These are phyloP conservation scores for Dipodascopsis uninucleata DNA, from an alignment of 805 yeast species.

Conservation along the genomic window DNA sequence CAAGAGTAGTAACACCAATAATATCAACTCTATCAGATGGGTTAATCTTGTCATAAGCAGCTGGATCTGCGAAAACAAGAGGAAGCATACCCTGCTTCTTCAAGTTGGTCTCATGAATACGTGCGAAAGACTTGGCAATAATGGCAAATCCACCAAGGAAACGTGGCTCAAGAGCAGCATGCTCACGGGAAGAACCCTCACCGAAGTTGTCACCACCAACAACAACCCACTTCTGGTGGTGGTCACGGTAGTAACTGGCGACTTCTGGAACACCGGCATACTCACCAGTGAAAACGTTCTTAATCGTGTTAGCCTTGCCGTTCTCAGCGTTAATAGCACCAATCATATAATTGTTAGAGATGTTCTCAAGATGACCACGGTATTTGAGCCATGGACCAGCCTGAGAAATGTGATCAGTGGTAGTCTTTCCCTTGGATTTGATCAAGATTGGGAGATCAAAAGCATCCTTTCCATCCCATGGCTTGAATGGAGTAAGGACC, in stretches of 20 bases:
- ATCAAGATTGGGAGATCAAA: slow-evolving; percentile 68
- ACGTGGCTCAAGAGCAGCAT: slow-evolving; percentile 94
- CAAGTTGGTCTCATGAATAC: slow-evolving; percentile 96
- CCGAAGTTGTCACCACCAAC: slow-evolving; percentile 98
- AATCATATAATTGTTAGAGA: slow-evolving; percentile 88
- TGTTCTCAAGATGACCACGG: slow-evolving; percentile 95
- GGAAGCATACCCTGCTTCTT: slow-evolving; percentile 98
- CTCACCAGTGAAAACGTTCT: slow-evolving; percentile 69
- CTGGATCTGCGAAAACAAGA: slow-evolving; percentile 82
- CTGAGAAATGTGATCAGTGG: slow-evolving; percentile 97
- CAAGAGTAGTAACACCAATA: slow-evolving; percentile 51
- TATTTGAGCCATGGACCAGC: slow-evolving; percentile 99
- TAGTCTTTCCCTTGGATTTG: slow-evolving; percentile 96
- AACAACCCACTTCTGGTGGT: slow-evolving; percentile 83
- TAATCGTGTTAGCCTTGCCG: slow-evolving; percentile 88
- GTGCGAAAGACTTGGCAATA: slow-evolving; percentile 90
- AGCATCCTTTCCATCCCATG: slow-evolving; percentile 80
- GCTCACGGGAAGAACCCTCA: slow-evolving; percentile 99
- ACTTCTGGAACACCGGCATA: slow-evolving; percentile 77
- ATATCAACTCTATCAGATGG: slow-evolving; percentile 80
- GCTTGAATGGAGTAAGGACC: slow-evolving; percentile 77
- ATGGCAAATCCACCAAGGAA: slow-evolving; percentile 89
- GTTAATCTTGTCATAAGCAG: slow-evolving; percentile 76
- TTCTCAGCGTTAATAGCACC: slow-evolving; percentile 98
- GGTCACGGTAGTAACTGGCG: slow-evolving; percentile 92